Evolutionary conservation across 345 rosid genomes (phyloP), one percentile per base, ranked within the genome.

Genomic region (Lepidium africanum): DNA sequence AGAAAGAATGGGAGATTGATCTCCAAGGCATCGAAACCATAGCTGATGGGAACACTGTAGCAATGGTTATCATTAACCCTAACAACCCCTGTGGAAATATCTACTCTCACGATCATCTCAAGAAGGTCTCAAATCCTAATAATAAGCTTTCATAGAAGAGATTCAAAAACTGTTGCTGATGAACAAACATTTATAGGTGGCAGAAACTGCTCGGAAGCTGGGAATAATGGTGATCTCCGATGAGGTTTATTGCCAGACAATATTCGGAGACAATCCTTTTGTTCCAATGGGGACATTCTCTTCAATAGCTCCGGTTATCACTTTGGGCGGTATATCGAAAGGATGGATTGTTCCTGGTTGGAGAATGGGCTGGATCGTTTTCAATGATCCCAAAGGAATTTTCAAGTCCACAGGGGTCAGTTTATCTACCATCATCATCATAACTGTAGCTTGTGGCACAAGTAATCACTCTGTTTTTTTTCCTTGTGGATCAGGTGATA

Each of bases 301-400:
- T 10, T 82, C 86, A 1, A 79, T 78, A 42, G 86, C 54, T 16
- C 93, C 93, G 5, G 78, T 90, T 25, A 6, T 90, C 33, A 90
- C 91, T 0, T 58, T 87, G 14, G 91, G 96, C 0, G 84, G 91
- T 33, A 73, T 89, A 71, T 87, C 93, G 3, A 85, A 89, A 81
- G 81, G 88, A 71, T 90, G 88, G 93, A 45, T 85, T 19, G 89
- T 85, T 75, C 96, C 93, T 27, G 91, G 96, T 37, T 90, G 96
- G 96, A 77, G 93, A 57, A 69, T 85, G 0, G 96, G 96, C 39
- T 87, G 96, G 96, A 74, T 84, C 36, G 85, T 66, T 30, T 67
- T 83, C 21, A 77, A 67, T 70, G 93, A 90, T 67, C 88, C 93
- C 2, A 65, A 72, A 35, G 84, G 82, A 66, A 79, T 79, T 39